Evolutionary conservation across 176 grass and related monocot genomes (phyloP).

Genomic region (Zea luxurians): DNA sequence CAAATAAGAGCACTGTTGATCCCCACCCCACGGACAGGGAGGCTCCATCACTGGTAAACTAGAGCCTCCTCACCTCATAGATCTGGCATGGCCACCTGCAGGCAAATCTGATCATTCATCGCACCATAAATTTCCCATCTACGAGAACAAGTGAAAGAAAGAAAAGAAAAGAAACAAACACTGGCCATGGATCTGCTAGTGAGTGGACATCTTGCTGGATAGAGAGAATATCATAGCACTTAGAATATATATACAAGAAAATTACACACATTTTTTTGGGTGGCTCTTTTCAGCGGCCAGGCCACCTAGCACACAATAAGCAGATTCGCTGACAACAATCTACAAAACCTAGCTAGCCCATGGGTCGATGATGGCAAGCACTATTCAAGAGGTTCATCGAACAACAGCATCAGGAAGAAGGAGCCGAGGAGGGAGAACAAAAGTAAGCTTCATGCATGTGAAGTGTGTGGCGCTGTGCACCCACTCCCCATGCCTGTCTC

Average conservation of each 20-base stretch:
- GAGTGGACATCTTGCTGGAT: constrained; percentile 43
- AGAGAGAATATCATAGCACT: constrained; percentile 37
- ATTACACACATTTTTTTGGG: constrained; percentile 35
- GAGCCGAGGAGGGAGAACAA: constrained; percentile 5
- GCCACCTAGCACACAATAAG: constrained; percentile 41
- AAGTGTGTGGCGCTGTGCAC: not conserved
- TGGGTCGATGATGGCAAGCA: not conserved
- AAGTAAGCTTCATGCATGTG: constrained; percentile 18
- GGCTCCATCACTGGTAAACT: constrained; percentile 30
- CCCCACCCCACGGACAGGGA: constrained; percentile 31
- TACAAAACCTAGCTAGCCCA: constrained; percentile 38
- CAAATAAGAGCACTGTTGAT: constrained; percentile 42
- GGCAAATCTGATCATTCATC: constrained; percentile 55
- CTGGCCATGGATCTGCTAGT: constrained; percentile 38
- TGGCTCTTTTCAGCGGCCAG: constrained; percentile 43
- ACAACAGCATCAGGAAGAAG: not conserved
- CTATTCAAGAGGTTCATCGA: not conserved
- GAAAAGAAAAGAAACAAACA: not conserved
- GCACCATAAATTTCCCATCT: constrained; percentile 59
- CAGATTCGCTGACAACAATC: constrained; percentile 31
- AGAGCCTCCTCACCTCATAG: constrained; percentile 37
- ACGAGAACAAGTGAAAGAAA: constrained; percentile 34
- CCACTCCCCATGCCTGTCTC: constrained; percentile 7
- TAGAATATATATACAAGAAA: constrained; percentile 1
- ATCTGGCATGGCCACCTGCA: constrained; percentile 42